Percentiles rank a stretch among this genome's conserved stretches.
These are phyloP conservation scores for Trichoderma citrinoviride DNA, from an alignment of 2,329 filamentous ascomycete genomes.

Conservation along the genomic window DNA sequence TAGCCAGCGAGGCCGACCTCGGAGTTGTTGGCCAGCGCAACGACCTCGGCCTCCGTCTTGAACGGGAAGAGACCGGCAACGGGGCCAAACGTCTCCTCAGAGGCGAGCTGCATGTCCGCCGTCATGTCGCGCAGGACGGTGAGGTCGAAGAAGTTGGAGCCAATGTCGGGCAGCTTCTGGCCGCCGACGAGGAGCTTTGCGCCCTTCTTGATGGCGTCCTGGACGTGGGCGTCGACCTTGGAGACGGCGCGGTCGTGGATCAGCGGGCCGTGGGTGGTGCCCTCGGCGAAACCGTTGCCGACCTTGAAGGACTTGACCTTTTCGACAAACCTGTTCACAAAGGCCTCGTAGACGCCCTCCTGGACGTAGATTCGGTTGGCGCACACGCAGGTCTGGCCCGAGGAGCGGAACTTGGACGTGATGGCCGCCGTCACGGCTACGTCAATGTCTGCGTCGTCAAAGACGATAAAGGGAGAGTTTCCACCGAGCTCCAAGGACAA, in stretches of 20 bases:
- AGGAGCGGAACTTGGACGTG: constrained; percentile 86
- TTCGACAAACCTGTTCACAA: constrained; percentile 65
- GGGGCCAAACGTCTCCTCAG: constrained; percentile 93
- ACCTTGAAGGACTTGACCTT: constrained; percentile 74
- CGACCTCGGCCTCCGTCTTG: constrained; percentile 82
- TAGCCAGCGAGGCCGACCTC: constrained; percentile 91
- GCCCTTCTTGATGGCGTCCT: constrained; percentile 75
- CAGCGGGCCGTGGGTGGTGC: constrained; percentile 74
- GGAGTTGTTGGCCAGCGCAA: constrained; percentile 74
- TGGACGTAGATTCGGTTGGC: constrained; percentile 83
- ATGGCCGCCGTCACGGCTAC: constrained; percentile 79
- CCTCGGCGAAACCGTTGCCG: constrained; percentile 68
- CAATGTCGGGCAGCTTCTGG: constrained; percentile 68
- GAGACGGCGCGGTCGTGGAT: constrained; percentile 79
- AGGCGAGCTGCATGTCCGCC: constrained; percentile 75
- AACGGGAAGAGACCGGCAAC: constrained; percentile 89
- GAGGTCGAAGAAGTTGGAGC: constrained; percentile 82
- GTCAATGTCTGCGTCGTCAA: constrained; percentile 90
- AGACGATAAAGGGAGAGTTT: constrained; percentile 95
- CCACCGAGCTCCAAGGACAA: constrained; percentile 87
- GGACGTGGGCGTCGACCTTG: constrained; percentile 78
- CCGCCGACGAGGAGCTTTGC: constrained; percentile 74
- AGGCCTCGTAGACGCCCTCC: constrained; percentile 72
- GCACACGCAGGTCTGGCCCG: constrained; percentile 93
- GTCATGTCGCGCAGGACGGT: constrained; percentile 89